Conservation (phyloP, 1,284 basidiomycete genomes). For the Pyrrhoderma noxium region DNA sequence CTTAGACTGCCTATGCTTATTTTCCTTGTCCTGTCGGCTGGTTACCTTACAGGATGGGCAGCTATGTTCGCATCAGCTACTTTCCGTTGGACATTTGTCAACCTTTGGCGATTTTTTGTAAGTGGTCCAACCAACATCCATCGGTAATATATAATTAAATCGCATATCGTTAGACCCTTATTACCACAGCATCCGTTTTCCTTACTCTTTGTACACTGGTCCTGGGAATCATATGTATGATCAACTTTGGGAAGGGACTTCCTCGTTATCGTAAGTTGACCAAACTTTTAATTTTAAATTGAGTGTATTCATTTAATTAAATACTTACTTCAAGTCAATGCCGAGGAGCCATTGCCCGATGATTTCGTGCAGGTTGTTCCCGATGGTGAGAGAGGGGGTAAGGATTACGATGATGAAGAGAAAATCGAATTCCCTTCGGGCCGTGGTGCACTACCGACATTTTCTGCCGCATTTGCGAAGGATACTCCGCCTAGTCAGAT, state of each 20-base stretch:
- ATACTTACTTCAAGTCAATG: constrained; percentile 39
- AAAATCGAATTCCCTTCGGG: constrained; percentile 60
- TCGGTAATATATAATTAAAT: no score
- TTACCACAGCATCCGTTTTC: constrained; percentile 50
- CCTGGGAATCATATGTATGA: constrained; percentile 56
- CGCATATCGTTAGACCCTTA: constrained; percentile 31
- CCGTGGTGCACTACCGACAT: constrained; percentile 45
- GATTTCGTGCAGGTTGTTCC: constrained; percentile 35
- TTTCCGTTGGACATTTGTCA: constrained; percentile 65
- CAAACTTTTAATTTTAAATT: neutral
- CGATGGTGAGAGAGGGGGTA: no score
- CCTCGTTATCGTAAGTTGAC: constrained; percentile 51
- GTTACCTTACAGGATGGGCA: constrained; percentile 60
- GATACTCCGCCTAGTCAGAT: constrained; percentile 37
- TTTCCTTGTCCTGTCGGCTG: constrained; percentile 53
- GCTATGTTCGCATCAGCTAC: constrained; percentile 62
- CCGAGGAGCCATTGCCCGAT: constrained; percentile 46
- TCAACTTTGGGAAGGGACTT: constrained; percentile 72
- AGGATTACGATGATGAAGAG: constrained; percentile 38
- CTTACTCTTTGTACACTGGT: constrained; percentile 49
- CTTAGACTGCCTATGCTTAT: constrained; percentile 47
- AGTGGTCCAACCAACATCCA: no score
- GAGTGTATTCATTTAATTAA: constrained; percentile 6
- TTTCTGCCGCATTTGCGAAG: constrained; percentile 41
- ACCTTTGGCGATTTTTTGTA: constrained; percentile 63